phyloP scores from a whole-genome alignment of 2,329 filamentous ascomycete genomes.

The Nemania sp. region DNA sequence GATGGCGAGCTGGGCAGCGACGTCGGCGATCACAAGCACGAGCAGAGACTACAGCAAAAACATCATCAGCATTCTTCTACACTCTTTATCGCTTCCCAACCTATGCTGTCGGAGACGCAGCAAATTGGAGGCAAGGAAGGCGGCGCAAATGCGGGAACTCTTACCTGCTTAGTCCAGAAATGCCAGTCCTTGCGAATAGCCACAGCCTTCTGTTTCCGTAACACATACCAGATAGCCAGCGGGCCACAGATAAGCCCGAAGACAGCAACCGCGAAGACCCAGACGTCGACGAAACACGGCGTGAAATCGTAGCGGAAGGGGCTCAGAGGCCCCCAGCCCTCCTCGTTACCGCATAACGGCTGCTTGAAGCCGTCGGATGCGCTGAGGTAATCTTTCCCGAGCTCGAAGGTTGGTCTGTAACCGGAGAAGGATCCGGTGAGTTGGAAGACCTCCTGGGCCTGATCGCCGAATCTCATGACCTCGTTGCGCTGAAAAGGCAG shows the following conservation, averaged over 20 bases:
- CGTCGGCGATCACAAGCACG: conserved; percentile 65
- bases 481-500: conserved; percentile 26
- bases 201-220: conserved; percentile 67
- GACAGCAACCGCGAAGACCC: conserved; percentile 75
- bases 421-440: conserved; percentile 66
- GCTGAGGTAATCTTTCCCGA: conserved; percentile 64
- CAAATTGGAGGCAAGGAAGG: too few species aligned
- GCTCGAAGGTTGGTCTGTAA: conserved; percentile 52
- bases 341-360: conserved; percentile 81
- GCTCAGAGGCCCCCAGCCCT: conserved; percentile 96
- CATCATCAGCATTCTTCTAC: conserved; percentile 4
- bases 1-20: conserved; percentile 71
- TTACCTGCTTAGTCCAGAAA: conserved; percentile 89
- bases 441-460: conserved; percentile 52
- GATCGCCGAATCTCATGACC: conserved; percentile 45
- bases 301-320: conserved; percentile 89
- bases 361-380: conserved; percentile 57
- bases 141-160: conserved; percentile 39
- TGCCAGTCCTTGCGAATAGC: conserved; percentile 82
- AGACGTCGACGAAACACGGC: conserved; percentile 94
- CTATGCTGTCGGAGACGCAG: too few species aligned
- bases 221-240: conserved; percentile 77
- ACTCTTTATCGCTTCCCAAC: too few species aligned
- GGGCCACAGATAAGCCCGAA: conserved; percentile 80
- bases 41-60: conserved; percentile 31